These are phyloP conservation scores for Plasmodium cynomolgi DNA, from an alignment of 169 alveolate species.

Conservation along the genomic window DNA sequence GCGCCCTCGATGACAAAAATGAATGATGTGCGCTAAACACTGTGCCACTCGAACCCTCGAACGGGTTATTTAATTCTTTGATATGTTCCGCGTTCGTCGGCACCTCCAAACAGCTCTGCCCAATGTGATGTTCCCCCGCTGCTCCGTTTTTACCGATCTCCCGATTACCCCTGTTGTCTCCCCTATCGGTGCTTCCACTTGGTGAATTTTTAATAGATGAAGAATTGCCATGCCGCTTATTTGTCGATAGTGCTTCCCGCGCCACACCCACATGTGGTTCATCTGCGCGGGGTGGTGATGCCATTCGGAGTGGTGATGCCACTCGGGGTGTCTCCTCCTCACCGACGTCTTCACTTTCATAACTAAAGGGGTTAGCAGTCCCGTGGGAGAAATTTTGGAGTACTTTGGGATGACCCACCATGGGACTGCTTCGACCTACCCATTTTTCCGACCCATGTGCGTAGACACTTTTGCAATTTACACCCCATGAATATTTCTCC, in stretches of 20 bases:
- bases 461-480: background rate
- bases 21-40: background rate
- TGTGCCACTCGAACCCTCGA: background rate
- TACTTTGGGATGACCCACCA: background rate
- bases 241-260: background rate
- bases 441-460: background rate
- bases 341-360: background rate
- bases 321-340: background rate
- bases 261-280: background rate
- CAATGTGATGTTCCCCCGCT: background rate
- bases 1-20: background rate
- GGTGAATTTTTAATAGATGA: background rate
- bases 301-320: background rate
- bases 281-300: background rate
- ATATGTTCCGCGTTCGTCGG: background rate
- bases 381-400: background rate
- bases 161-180: background rate
- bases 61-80: background rate
- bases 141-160: background rate
- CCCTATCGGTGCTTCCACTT: background rate
- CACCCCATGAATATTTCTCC: background rate
- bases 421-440: background rate
- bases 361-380: background rate
- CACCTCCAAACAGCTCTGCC: background rate
- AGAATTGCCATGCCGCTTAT: background rate